Conservation (phyloP, 257 asterid genomes). For the Craterostigma plantagineum region DNA sequence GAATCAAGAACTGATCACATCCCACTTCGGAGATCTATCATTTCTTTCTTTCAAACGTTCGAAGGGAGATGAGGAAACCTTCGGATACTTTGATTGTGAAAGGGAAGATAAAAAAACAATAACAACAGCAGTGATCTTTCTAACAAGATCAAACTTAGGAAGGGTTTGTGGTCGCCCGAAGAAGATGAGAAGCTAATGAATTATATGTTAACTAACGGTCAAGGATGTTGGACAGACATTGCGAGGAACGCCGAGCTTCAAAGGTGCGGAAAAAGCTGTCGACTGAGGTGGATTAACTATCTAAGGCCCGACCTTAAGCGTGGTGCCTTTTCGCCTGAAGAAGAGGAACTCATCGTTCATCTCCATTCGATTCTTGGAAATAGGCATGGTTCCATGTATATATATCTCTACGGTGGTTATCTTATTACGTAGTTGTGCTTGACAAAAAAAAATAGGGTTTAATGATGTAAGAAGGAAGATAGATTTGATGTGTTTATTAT, state of each 20-base stretch:
- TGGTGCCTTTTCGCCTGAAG: slow-evolving; percentile 71
- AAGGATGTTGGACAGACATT: slow-evolving; percentile 86
- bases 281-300: slow-evolving; percentile 73
- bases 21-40: no score
- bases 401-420: no score
- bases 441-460: no score
- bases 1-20: not conserved
- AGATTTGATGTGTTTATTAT: not conserved
- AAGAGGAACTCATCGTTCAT: slow-evolving; percentile 60
- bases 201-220: slow-evolving; percentile 59
- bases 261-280: slow-evolving; percentile 79
- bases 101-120: slow-evolving; percentile 1
- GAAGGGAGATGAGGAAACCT: slow-evolving; percentile 19
- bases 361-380: slow-evolving; percentile 82
- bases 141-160: slow-evolving; percentile 29
- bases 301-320: slow-evolving; percentile 77
- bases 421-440: no score
- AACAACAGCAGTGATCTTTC: not conserved
- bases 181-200: slow-evolving; percentile 72
- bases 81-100: slow-evolving; percentile 10
- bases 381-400: slow-evolving; percentile 21
- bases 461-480: not conserved
- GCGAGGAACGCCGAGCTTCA: slow-evolving; percentile 64
- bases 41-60: not conserved
- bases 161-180: slow-evolving; percentile 86